A percentile compares a stretch with the other conserved stretches of the same genome.
phyloP scores from a whole-genome alignment of 345 rosid species.

The Hypericum androsaemum region DNA sequence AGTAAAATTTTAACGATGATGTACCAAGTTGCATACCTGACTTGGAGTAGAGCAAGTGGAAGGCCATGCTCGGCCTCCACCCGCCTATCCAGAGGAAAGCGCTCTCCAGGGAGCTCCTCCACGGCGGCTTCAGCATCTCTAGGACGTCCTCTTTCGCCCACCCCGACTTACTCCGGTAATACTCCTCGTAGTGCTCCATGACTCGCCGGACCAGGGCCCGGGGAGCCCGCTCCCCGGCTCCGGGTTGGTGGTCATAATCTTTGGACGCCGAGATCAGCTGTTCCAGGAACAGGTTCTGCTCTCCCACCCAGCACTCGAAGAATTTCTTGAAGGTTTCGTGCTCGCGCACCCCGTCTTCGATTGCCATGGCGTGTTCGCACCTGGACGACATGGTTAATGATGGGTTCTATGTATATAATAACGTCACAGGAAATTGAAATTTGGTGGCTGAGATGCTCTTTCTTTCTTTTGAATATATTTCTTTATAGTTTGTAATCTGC shows the following conservation, averaged over 20 bases:
- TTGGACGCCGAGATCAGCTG: constrained; percentile 25
- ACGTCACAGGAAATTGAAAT: no score
- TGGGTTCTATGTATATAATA: no score
- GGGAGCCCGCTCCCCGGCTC: background rate
- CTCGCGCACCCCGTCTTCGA: background rate
- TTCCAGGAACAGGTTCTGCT: constrained; percentile 29
- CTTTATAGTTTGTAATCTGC: no score
- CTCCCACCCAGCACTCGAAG: constrained; percentile 33
- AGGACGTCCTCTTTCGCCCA: constrained; percentile 24
- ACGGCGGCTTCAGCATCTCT: constrained; percentile 31
- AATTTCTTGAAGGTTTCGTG: constrained; percentile 24
- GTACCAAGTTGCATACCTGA: constrained; percentile 26
- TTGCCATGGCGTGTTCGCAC: background rate
- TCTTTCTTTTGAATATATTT: no score
- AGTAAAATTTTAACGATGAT: no score
- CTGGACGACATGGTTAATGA: no score
- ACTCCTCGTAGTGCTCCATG: constrained; percentile 32
- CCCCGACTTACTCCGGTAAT: constrained; percentile 28
- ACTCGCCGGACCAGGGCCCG: constrained; percentile 16
- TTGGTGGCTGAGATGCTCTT: no score
- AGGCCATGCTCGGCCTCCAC: constrained; percentile 49
- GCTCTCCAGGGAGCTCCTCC: constrained; percentile 37
- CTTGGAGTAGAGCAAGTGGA: constrained; percentile 42
- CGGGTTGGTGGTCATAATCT: background rate
- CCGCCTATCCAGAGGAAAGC: constrained; percentile 46